phyloP scores from a whole-genome alignment of 805 yeast species.

The Cyberlindnera subsufficiens region DNA sequence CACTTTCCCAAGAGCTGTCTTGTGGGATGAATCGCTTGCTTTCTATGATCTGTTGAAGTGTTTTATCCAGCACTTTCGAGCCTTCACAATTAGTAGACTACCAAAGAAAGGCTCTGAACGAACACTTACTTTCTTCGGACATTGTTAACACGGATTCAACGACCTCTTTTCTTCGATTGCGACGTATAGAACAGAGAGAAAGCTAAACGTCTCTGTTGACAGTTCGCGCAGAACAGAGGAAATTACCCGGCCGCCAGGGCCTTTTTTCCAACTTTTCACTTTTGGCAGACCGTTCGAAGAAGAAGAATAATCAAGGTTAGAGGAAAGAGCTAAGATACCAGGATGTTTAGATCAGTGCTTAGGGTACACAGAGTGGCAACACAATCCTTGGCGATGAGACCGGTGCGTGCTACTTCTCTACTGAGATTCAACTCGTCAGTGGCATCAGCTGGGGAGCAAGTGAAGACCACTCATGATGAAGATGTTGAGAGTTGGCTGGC shows the following conservation, averaged over 20 bases:
- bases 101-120: no score
- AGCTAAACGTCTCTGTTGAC: no score
- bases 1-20: neutral
- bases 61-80: neutral
- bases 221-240: no score
- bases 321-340: neutral
- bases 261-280: neutral
- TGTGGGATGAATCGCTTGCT: neutral
- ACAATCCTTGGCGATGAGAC: neutral
- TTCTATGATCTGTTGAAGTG: neutral
- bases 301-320: neutral
- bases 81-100: no score
- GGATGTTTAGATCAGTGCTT: conserved; percentile 13
- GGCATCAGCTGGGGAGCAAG: conserved; percentile 1
- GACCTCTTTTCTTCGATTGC: no score
- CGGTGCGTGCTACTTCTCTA: neutral
- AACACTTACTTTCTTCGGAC: no score
- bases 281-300: neutral
- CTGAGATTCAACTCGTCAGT: conserved; percentile 10
- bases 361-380: conserved; percentile 2
- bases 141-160: no score
- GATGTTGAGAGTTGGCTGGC: conserved; percentile 39
- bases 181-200: no score
- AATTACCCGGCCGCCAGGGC: neutral
- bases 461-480: conserved; percentile 8